phyloP scores from a whole-genome alignment of 306 rosid species.

The Fragaria ananassa region DNA sequence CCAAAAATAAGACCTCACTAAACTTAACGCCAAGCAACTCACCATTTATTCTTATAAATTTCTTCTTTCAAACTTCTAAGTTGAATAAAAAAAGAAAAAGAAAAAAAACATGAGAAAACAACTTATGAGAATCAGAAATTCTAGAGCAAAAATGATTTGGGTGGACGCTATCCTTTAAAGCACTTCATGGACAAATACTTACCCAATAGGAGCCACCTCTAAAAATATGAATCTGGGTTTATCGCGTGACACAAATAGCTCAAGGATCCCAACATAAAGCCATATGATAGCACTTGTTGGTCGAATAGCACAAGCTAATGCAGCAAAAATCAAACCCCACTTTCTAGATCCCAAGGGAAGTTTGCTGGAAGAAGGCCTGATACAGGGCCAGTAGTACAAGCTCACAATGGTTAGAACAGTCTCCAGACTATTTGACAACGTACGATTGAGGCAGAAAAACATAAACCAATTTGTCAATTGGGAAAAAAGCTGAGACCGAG shows the following conservation, averaged over 20 bases:
- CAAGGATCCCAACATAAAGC: slow-evolving; percentile 74
- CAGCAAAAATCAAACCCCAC: slow-evolving; percentile 72
- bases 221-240: slow-evolving; percentile 53
- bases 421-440: slow-evolving; percentile 84
- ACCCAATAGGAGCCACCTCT: slow-evolving; percentile 90
- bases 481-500: slow-evolving; percentile 68
- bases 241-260: slow-evolving; percentile 52
- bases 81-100: neutral
- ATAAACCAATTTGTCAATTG: slow-evolving; percentile 84
- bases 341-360: slow-evolving; percentile 51
- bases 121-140: neutral
- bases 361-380: slow-evolving; percentile 46
- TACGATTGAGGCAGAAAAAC: slow-evolving; percentile 75
- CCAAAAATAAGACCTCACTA: neutral
- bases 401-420: slow-evolving; percentile 78
- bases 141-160: neutral
- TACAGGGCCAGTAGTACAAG: slow-evolving; percentile 87
- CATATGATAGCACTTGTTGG: slow-evolving; percentile 88
- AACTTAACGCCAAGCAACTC: neutral
- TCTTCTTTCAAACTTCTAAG: neutral
- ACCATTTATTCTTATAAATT: neutral
- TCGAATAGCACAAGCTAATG: slow-evolving; percentile 75
- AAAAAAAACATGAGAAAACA: neutral
- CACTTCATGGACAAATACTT: slow-evolving; percentile 30
- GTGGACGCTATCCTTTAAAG: neutral